phyloP scores from a whole-genome alignment of 2,329 filamentous ascomycete species.

The Nemania bipapillata region DNA sequence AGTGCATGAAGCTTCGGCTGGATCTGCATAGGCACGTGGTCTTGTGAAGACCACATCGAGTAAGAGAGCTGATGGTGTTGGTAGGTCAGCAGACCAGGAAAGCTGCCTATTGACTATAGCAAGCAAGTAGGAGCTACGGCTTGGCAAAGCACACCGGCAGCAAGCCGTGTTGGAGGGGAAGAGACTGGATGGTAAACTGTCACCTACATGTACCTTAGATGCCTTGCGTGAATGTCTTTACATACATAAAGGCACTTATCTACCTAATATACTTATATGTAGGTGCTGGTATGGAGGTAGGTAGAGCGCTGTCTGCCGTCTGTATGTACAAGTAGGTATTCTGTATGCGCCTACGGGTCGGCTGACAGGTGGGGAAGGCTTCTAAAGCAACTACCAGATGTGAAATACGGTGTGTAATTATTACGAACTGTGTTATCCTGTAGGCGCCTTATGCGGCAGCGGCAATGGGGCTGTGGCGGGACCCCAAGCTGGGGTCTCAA shows the following conservation, averaged over 20 bases:
- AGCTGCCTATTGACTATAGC: slow-evolving; percentile 24
- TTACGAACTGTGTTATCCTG: too few species aligned
- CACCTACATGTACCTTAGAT: not conserved
- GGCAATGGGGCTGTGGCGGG: slow-evolving; percentile 30
- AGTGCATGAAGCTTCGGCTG: slow-evolving; percentile 12
- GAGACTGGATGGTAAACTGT: not conserved
- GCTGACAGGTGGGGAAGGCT: not conserved
- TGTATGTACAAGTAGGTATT: too few species aligned
- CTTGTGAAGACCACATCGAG: slow-evolving; percentile 28
- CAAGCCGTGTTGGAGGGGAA: slow-evolving; percentile 11
- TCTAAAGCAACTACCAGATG: too few species aligned
- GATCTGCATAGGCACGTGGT: slow-evolving; percentile 38
- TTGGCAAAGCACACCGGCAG: slow-evolving; percentile 27
- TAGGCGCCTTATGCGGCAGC: slow-evolving; percentile 20
- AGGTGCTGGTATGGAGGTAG: too few species aligned
- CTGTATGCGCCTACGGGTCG: not conserved
- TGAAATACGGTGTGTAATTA: too few species aligned
- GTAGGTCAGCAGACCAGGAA: slow-evolving; percentile 39
- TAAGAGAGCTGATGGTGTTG: slow-evolving; percentile 33
- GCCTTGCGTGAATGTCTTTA: not conserved
- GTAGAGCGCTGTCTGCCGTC: too few species aligned
- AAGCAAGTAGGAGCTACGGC: slow-evolving; percentile 22
- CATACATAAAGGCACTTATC: too few species aligned
- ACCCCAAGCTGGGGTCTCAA: slow-evolving; percentile 17
- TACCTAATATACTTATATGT: too few species aligned